phyloP scores from a whole-genome alignment of 2,329 filamentous ascomycete species.

The Pleurostoma richardsiae region DNA sequence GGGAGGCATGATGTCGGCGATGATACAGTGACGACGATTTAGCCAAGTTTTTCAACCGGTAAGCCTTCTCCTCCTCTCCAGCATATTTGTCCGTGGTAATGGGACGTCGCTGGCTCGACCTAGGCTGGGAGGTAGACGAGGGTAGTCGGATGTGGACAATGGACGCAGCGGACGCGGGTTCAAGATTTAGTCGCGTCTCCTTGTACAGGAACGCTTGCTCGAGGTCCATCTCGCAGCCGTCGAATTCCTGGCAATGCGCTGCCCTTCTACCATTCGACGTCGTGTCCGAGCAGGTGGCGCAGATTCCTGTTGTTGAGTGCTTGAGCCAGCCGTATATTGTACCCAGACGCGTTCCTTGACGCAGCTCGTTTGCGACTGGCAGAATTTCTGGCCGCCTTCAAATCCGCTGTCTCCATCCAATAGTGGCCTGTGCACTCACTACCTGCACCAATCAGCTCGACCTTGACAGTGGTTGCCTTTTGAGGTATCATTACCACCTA shows the following conservation, averaged over 20 bases:
- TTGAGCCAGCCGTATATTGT: slow-evolving; percentile 4
- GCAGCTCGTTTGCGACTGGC: slow-evolving; percentile 9
- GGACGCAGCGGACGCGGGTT: slow-evolving; percentile 64
- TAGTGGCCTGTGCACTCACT: too few relatives aligned
- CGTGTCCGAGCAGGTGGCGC: too few relatives aligned
- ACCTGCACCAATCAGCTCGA: too few relatives aligned
- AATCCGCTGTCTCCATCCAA: too few relatives aligned
- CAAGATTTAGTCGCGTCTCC: slow-evolving; percentile 80
- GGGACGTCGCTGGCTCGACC: slow-evolving; percentile 18
- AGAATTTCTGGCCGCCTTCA: slow-evolving; percentile 16
- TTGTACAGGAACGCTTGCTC: slow-evolving; percentile 70
- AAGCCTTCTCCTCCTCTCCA: slow-evolving; percentile 67
- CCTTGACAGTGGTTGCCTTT: too few relatives aligned
- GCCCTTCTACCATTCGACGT: slow-evolving; percentile 2
- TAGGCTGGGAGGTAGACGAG: slow-evolving; percentile 29
- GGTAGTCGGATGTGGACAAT: slow-evolving; percentile 67
- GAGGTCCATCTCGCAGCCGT: slow-evolving; percentile 68
- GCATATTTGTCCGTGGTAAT: slow-evolving; percentile 31
- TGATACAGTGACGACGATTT: slow-evolving; percentile 80
- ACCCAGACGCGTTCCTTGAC: slow-evolving; percentile 4
- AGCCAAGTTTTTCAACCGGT: slow-evolving; percentile 69
- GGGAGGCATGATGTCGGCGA: slow-evolving; percentile 67
- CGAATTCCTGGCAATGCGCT: slow-evolving; percentile 19
- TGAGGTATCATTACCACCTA: too few relatives aligned
- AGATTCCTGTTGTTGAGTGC: not conserved